phyloP scores from a whole-genome alignment of 345 rosid species.

The Eucalyptus cladocalyx region DNA sequence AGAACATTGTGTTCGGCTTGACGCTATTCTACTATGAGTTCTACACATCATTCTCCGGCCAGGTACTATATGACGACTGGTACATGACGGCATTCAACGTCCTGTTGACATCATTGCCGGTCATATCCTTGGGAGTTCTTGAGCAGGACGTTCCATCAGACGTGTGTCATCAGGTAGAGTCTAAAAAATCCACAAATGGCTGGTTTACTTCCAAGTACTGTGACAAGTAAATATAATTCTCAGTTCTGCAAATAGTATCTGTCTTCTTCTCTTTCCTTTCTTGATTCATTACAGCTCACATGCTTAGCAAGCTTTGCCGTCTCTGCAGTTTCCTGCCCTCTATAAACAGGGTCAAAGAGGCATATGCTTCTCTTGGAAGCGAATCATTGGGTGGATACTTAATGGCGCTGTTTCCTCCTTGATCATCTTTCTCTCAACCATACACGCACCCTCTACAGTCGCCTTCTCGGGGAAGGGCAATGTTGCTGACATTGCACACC shows the following conservation, averaged over 20 bases:
- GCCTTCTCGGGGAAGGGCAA: conserved; percentile 36
- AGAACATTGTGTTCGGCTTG: conserved; percentile 73
- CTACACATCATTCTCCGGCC: conserved; percentile 61
- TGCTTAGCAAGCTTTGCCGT: background rate
- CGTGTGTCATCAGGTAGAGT: conserved; percentile 59
- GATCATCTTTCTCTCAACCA: conserved; percentile 30
- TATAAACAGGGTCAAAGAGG: conserved; percentile 72
- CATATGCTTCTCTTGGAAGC: conserved; percentile 51
- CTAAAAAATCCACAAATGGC: background rate
- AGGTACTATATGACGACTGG: conserved; percentile 58
- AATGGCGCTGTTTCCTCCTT: conserved; percentile 48
- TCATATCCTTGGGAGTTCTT: conserved; percentile 63
- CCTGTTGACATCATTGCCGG: conserved; percentile 63
- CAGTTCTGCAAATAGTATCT: background rate
- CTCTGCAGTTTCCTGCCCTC: conserved; percentile 59
- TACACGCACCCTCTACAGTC: conserved; percentile 11
- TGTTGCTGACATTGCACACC: conserved; percentile 28
- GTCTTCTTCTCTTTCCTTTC: background rate
- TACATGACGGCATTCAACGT: conserved; percentile 69
- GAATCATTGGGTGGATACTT: conserved; percentile 59
- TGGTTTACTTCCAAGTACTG: background rate
- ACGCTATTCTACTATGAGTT: conserved; percentile 71
- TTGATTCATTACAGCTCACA: background rate
- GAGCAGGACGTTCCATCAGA: conserved; percentile 78
- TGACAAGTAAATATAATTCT: background rate